Evolutionary conservation across 805 yeast genomes (phyloP), one percentile per base, ranked within the genome.

Genomic region (Candida hispaniensis): DNA sequence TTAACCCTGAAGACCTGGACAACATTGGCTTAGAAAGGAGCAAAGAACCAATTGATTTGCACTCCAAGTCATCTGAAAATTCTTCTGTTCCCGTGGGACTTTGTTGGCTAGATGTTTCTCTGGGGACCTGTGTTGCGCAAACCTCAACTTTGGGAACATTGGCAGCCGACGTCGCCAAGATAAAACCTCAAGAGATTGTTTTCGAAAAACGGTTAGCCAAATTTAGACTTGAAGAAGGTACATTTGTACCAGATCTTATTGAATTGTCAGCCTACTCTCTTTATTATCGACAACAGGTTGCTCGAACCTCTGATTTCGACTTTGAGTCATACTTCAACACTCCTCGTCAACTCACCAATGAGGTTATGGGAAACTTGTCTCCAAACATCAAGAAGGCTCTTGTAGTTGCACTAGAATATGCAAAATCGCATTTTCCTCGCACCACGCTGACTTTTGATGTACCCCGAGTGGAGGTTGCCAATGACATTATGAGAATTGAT

Each of bases 101-200:
- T 1, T 67, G 85, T 17, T 91, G 97, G 97, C 69, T 78, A 26
- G 98, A 91, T 56, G 61, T 88, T 0, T 78, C 91, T 0, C 72
- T 88, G 1, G 96, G 97, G 0, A 74, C 73, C 14, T 69, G 82
- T 27, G 73, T 64, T 47, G 79, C 78, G 2, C 81, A 82, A 48
- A 69, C 71, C 30, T 71, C 81, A 0, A 64, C 67, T 1, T 49
- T 76, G 13, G 67, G 63, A 4, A 76, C 74, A 15, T 55, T 86
- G 3, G 64, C 75, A 32, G 68, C 91, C 5, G 82, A 82, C 25
- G 59, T 91, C 1, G 64, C 88, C 0, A 65, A 96, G 40, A 73
- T 91, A 5, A 66, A 66, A 30, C 97, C 98, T 0, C 68, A 75
- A 21, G 98, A 88, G 47, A 71, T 88, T 9, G 48, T 88, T 7